Conservation (phyloP, 192 early-diverging fungal species). For the Chytriomyces confervae region DNA sequence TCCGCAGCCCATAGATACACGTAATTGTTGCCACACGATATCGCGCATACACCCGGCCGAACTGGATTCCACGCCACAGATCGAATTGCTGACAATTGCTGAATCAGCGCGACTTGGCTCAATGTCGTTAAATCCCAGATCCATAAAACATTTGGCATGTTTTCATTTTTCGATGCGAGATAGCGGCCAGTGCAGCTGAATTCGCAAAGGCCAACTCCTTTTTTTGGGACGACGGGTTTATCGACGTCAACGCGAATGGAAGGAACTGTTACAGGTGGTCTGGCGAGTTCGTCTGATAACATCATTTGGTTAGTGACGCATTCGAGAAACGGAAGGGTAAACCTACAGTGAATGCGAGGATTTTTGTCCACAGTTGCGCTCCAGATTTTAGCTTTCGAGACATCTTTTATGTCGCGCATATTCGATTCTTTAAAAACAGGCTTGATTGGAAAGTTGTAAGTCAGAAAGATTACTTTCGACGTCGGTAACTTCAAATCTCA, state of each 20-base stretch:
- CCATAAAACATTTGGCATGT: constrained; percentile 77
- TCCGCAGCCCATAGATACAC: constrained; percentile 73
- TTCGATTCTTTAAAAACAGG: constrained; percentile 44
- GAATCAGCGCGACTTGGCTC: constrained; percentile 58
- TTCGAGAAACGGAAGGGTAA: background rate
- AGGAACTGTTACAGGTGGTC: constrained; percentile 64
- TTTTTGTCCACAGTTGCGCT: constrained; percentile 17
- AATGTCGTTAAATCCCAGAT: constrained; percentile 70
- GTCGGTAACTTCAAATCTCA: no score
- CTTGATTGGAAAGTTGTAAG: constrained; percentile 29
- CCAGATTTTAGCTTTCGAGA: constrained; percentile 36
- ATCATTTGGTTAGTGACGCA: background rate
- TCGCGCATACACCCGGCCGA: constrained; percentile 56
- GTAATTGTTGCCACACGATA: constrained; percentile 62
- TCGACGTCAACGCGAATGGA: constrained; percentile 64
- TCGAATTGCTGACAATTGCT: constrained; percentile 64
- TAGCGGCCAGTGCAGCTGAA: constrained; percentile 69
- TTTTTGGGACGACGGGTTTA: constrained; percentile 70
- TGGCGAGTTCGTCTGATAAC: constrained; percentile 58
- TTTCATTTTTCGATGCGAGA: constrained; percentile 72
- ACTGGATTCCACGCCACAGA: constrained; percentile 74
- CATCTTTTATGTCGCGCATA: constrained; percentile 19
- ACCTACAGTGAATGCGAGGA: constrained; percentile 48
- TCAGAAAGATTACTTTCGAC: background rate
- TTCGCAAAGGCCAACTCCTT: constrained; percentile 70